Conservation (phyloP, 257 asterid species). For the Euphrasia confusa region DNA sequence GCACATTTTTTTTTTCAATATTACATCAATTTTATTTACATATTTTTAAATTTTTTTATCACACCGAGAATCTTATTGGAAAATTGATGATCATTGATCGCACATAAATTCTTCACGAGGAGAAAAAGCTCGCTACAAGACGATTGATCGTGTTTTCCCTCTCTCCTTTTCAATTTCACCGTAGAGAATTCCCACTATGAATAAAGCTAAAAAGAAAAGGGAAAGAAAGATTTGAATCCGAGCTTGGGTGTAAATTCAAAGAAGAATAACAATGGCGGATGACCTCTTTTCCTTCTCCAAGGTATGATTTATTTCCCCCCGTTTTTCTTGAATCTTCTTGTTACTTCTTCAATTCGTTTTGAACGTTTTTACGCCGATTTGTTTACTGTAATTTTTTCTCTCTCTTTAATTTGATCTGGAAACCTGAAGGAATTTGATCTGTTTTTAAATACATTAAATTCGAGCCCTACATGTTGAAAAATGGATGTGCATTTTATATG, state of each 20-base stretch:
- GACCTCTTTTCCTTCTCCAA: slow-evolving; percentile 44
- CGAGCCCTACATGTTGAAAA: slow-evolving; percentile 7
- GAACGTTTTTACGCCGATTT: slow-evolving; percentile 3
- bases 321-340: background rate
- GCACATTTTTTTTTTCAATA: too few species aligned
- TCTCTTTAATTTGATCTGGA: background rate
- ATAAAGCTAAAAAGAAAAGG: slow-evolving; percentile 44
- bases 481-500: background rate
- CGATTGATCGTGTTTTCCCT: background rate
- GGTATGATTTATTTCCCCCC: slow-evolving; percentile 30
- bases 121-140: background rate
- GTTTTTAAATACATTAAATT: slow-evolving; percentile 18
- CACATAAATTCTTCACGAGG: background rate
- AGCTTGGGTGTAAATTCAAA: slow-evolving; percentile 23
- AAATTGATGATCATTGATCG: too few species aligned
- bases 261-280: slow-evolving; percentile 49
- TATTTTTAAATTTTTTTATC: too few species aligned
- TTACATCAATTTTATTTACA: too few species aligned
- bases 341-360: background rate
- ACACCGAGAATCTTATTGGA: too few species aligned
- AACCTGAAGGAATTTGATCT: background rate
- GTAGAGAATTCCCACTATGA: slow-evolving; percentile 25
- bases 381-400: background rate
- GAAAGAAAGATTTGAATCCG: slow-evolving; percentile 34
- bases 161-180: slow-evolving; percentile 1